phyloP scores from a whole-genome alignment of 352 stramenopile species.

The Phytopythium vexans region DNA sequence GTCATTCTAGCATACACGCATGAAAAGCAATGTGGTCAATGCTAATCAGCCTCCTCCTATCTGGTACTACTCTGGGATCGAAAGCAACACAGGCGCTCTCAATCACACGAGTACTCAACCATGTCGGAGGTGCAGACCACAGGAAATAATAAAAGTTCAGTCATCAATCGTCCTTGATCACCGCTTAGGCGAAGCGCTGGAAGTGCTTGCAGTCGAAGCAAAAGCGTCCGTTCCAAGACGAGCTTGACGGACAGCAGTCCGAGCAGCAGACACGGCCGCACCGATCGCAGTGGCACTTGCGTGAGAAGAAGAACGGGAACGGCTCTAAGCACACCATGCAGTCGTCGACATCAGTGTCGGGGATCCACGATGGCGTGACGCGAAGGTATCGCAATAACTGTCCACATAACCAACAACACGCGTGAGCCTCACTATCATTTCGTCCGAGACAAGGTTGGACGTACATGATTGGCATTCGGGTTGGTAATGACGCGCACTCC shows the following conservation, averaged over 20 bases:
- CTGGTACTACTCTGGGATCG: too few species aligned
- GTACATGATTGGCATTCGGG: constrained; percentile 57
- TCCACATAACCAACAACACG: constrained; percentile 6
- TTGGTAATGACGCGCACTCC: constrained; percentile 50
- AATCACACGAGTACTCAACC: too few species aligned
- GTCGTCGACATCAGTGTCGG: constrained; percentile 40
- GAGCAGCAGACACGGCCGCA: constrained; percentile 79
- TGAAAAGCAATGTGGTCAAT: too few species aligned
- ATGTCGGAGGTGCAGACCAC: too few species aligned
- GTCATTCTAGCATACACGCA: too few species aligned
- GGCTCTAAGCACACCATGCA: constrained; percentile 77
- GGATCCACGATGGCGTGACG: constrained; percentile 61
- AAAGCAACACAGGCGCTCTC: too few species aligned
- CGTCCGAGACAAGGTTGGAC: constrained; percentile 10
- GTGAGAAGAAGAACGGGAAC: constrained; percentile 70
- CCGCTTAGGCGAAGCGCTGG: constrained; percentile 37
- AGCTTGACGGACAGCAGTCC: constrained; percentile 62
- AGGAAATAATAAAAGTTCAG: too few species aligned
- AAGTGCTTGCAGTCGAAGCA: constrained; percentile 82
- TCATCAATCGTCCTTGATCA: neutral
- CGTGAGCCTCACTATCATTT: constrained; percentile 1
- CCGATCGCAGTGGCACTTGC: constrained; percentile 70
- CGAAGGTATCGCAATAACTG: constrained; percentile 55
- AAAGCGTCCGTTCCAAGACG: constrained; percentile 67
- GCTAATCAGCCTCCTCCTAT: too few species aligned